These are phyloP conservation scores for Hygrophila difformis DNA, from an alignment of 257 asterid species.

Conservation along the genomic window DNA sequence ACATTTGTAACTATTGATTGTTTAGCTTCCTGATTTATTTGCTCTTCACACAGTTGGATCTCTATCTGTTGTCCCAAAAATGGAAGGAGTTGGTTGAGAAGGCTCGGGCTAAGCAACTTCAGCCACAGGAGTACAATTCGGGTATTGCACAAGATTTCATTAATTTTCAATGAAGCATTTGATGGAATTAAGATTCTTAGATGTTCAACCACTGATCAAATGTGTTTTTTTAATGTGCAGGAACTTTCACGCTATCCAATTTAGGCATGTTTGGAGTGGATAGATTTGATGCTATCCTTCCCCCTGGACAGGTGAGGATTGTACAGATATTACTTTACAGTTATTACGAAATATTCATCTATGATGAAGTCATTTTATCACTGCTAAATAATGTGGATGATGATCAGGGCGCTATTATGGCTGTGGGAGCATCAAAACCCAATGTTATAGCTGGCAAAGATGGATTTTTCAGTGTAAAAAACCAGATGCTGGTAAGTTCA, in stretches of 20 bases:
- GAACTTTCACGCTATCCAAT: conserved; percentile 56
- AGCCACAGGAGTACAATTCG: conserved; percentile 56
- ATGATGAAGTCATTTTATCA: not conserved
- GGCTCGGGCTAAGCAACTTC: conserved; percentile 64
- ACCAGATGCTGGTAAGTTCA: conserved; percentile 64
- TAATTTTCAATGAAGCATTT: not conserved
- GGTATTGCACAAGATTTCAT: conserved; percentile 19
- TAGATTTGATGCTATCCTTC: conserved; percentile 64
- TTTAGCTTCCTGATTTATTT: conserved; percentile 2
- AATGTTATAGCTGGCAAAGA: conserved; percentile 49
- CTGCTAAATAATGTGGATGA: conserved; percentile 3
- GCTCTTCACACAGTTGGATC: conserved; percentile 38
- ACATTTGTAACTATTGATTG: not conserved
- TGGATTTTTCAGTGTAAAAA: conserved; percentile 68
- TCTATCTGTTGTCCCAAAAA: conserved; percentile 49
- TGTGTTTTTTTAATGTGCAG: conserved; percentile 19
- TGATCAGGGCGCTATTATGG: conserved; percentile 72
- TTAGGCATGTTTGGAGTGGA: conserved; percentile 72
- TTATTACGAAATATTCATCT: not conserved
- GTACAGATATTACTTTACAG: not conserved
- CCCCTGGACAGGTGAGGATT: conserved; percentile 54
- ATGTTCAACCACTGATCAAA: not conserved
- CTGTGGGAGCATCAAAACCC: conserved; percentile 87
- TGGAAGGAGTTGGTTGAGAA: conserved; percentile 66
- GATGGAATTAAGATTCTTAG: not conserved